Base-by-base conservation (phyloP, 2,329 filamentous ascomycete species). In the Diaporthe batatas region DNA sequence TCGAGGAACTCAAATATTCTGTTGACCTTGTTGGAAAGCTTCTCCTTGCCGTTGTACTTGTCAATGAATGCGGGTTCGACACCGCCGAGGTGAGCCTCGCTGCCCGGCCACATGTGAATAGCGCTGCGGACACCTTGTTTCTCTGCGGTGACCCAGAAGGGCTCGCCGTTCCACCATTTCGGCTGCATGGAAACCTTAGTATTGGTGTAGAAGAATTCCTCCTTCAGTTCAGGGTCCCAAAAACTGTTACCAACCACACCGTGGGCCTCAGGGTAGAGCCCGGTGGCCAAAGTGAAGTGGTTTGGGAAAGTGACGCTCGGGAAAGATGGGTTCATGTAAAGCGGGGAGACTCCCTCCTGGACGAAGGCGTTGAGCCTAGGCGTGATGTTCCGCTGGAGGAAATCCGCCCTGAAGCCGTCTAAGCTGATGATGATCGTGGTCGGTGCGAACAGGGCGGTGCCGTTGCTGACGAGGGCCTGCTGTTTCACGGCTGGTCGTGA, bases 51-150 rank as follows among this genome's bases (percentile, higher is more conserved):
- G 77, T 98, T 96, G 84, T 90, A 99, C 77, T 91, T 92, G 83
- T 98, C 96, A 64, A 98, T 81, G 78, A 94, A 94, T 12, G 90
- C 91, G 2, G 95, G 94, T 75, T 95, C 91, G 23, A 91, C 85
- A n/a, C 88, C 86, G 23, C 54, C 87, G 74, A 97, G 93, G 80
- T 94, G 92, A 7, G 95, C 95, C 83, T 99, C 96, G 55, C 94
- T 97, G 2, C 96, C 96, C 1, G 96, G 96, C 96, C 96, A 99
- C 96, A 99, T 99, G 81, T 99, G 96, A 34, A 99, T 91, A 0
- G 94, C 96, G 39, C 92, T 91, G 72, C 90, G 89, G 42, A 97
- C 86, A 7, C 93, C 93, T 77, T 94, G 92, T 72, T 89, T 90
- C 84, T 98, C 96, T 6, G 96, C 96, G 1, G 96, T 97, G 34